A percentile compares a stretch with the other conserved stretches of the same genome.
Evolutionary conservation across 257 asterid genomes (phyloP).

Genomic region (Anisodus acutangulus): DNA sequence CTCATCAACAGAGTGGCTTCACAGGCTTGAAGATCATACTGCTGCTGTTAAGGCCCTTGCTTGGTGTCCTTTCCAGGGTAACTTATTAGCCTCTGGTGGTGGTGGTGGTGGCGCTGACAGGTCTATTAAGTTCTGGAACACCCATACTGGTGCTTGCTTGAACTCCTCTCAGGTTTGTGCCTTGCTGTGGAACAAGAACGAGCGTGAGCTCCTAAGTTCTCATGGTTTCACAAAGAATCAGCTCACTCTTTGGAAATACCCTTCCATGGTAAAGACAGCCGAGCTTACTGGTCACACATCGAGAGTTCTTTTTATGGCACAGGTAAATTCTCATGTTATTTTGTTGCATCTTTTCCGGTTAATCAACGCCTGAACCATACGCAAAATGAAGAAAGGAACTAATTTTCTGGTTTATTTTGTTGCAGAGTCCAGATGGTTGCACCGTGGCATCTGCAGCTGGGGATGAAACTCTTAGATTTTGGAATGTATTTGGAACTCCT

Average conservation of each 20-base stretch:
- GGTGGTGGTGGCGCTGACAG: constrained; percentile 41
- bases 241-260: constrained; percentile 65
- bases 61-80: constrained; percentile 46
- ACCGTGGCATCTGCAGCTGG: constrained; percentile 71
- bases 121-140: constrained; percentile 39
- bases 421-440: constrained; percentile 67
- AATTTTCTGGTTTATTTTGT: not conserved
- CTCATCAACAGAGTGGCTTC: constrained; percentile 40
- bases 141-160: constrained; percentile 42
- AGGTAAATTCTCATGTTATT: constrained; percentile 32
- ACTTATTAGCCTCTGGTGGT: constrained; percentile 44
- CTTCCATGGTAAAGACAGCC: constrained; percentile 56
- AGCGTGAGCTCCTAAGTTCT: constrained; percentile 40
- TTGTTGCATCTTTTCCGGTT: not conserved
- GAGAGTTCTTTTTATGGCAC: constrained; percentile 64
- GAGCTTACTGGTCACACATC: constrained; percentile 68
- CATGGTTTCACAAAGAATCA: constrained; percentile 61
- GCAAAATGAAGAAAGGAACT: no score
- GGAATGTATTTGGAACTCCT: constrained; percentile 66
- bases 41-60: constrained; percentile 51
- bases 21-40: constrained; percentile 41
- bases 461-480: constrained; percentile 57
- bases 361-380: not conserved
- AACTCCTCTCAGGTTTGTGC: constrained; percentile 42
- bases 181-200: constrained; percentile 37